Evolutionary conservation across 805 yeast species (phyloP).

Genomic region (Myxozyma kluyveri): DNA sequence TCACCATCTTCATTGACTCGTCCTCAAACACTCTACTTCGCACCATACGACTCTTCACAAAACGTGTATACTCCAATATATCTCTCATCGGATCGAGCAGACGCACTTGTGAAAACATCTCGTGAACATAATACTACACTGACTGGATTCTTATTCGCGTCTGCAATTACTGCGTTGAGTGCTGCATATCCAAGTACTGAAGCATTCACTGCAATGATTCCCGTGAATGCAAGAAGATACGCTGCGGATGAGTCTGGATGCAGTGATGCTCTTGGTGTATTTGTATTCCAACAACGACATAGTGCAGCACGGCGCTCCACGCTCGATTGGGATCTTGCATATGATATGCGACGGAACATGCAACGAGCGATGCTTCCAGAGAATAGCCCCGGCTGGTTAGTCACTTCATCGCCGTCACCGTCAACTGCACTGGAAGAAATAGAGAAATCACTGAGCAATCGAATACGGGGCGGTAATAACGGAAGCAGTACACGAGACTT

Average conservation of each 20-base stretch:
- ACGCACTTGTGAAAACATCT: background rate
- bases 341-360: background rate
- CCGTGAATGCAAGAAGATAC: slow-evolving; percentile 13
- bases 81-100: background rate
- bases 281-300: background rate
- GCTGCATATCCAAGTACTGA: background rate
- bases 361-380: background rate
- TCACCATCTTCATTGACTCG: background rate
- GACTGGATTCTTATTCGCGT: slow-evolving; percentile 7
- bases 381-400: slow-evolving; percentile 2
- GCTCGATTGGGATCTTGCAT: background rate
- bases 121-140: slow-evolving; percentile 4
- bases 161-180: background rate
- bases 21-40: background rate
- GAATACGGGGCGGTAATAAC: too few relatives aligned
- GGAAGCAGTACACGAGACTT: background rate
- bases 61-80: background rate
- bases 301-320: background rate
- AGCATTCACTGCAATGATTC: slow-evolving; percentile 9
- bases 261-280: background rate
- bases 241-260: background rate
- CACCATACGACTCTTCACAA: background rate
- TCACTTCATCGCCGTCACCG: background rate
- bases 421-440: background rate
- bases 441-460: background rate